These are phyloP conservation scores for Antitrichia curtipendula DNA, from an alignment of 225 moss, liverwort and hornwort species.

Conservation along the genomic window DNA sequence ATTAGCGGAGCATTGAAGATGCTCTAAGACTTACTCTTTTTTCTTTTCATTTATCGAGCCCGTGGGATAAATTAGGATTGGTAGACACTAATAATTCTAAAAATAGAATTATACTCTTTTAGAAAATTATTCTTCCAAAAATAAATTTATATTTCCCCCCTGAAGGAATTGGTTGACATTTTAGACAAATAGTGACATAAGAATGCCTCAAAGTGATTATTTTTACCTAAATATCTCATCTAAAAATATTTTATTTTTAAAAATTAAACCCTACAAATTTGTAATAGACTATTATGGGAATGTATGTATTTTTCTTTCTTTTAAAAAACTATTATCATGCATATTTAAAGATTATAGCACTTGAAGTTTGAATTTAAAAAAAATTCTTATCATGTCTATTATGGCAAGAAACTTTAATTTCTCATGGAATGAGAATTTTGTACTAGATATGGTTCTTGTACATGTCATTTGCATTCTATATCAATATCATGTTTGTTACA, in stretches of 20 bases:
- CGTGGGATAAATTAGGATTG: not conserved
- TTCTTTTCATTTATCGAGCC: not conserved
- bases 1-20: too few relatives aligned
- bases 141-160: not conserved
- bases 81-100: too few relatives aligned
- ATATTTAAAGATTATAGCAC: not conserved
- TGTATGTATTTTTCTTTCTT: not conserved
- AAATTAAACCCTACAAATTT: not conserved
- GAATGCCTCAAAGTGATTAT: not conserved
- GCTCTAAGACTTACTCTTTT: not conserved
- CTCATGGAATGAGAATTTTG: not conserved
- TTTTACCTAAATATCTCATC: not conserved
- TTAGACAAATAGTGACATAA: not conserved
- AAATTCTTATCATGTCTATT: too few relatives aligned
- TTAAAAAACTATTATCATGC: not conserved
- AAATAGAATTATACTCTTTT: too few relatives aligned
- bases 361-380: not conserved
- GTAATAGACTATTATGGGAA: not conserved
- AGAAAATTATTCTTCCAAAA: not conserved
- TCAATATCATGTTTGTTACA: fast-evolving
- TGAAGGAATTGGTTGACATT: fast-evolving
- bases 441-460: not conserved
- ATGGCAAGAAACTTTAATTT: not conserved
- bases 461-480: not conserved
- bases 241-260: too few relatives aligned